phyloP scores from a whole-genome alignment of 2,329 filamentous ascomycete genomes.

The Metarhizium guizhouense region DNA sequence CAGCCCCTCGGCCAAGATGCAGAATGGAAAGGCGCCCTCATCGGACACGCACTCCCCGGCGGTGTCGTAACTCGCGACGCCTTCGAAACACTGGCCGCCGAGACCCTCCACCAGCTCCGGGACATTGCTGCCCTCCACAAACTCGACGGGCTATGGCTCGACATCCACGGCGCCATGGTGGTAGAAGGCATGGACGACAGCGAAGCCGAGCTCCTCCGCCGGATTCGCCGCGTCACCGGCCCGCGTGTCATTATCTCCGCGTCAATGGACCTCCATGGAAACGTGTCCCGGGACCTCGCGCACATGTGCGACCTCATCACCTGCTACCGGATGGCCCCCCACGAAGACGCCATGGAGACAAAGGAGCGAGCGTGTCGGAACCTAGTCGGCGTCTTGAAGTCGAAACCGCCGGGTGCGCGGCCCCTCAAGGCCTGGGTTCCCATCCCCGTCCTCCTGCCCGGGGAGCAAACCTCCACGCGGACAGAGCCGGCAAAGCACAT shows the following conservation, averaged over 20 bases:
- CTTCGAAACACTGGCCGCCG: conserved; percentile 33
- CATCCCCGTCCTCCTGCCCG: conserved; percentile 41
- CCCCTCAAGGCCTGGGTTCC: conserved; percentile 45
- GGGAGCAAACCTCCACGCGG: conserved; percentile 46
- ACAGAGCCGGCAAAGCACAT: conserved; percentile 41
- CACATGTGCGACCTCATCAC: conserved; percentile 43
- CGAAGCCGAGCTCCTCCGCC: conserved; percentile 37
- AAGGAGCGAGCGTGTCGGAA: conserved; percentile 42
- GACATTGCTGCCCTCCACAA: conserved; percentile 22
- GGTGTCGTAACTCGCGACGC: conserved; percentile 35
- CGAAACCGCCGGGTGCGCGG: conserved; percentile 15
- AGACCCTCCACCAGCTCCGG: conserved; percentile 30
- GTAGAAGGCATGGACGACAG: conserved; percentile 39
- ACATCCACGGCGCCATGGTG: conserved; percentile 48
- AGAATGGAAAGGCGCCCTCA: conserved; percentile 40
- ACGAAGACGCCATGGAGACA: conserved; percentile 40
- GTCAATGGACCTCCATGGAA: conserved; percentile 48
- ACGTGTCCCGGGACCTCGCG: conserved; percentile 38
- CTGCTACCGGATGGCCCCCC: conserved; percentile 43
- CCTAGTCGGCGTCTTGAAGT: conserved; percentile 30
- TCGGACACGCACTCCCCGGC: conserved; percentile 41
- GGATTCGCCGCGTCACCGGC: conserved; percentile 36
- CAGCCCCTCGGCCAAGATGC: conserved; percentile 31
- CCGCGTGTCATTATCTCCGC: conserved; percentile 38
- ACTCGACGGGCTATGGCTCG: conserved; percentile 43